Percentiles rank a stretch among this genome's conserved stretches.
phyloP scores from a whole-genome alignment of 2,329 filamentous ascomycete genomes.

The Mariannaea elegans region DNA sequence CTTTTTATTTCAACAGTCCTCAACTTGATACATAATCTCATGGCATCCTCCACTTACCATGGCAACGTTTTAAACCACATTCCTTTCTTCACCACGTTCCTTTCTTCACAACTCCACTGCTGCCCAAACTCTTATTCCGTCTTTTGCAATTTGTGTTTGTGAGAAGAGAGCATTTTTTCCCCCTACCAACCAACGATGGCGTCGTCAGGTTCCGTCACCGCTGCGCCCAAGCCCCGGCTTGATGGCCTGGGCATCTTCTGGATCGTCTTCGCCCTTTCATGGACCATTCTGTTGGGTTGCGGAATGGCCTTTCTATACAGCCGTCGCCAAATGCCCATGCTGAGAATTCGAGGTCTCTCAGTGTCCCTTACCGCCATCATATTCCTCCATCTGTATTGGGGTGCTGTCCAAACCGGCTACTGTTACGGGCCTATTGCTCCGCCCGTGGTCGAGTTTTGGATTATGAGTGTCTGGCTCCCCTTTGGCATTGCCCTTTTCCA shows the following conservation, averaged over 20 bases:
- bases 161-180: too few relatives aligned
- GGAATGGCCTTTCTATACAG: conserved; percentile 53
- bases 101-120: conserved; percentile 15
- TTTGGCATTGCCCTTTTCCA: conserved; percentile 73
- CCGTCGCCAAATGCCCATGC: conserved; percentile 51
- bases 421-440: conserved; percentile 53
- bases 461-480: conserved; percentile 72
- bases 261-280: conserved; percentile 47
- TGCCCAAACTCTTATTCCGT: neutral
- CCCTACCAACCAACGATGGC: conserved; percentile 28
- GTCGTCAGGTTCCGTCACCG: conserved; percentile 26
- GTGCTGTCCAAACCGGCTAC: conserved; percentile 51
- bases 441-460: conserved; percentile 68
- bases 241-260: conserved; percentile 54
- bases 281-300: conserved; percentile 49
- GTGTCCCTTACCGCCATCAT: conserved; percentile 52
- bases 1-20: neutral
- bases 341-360: conserved; percentile 51
- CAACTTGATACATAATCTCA: conserved; percentile 12
- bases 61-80: conserved; percentile 22
- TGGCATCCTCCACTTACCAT: neutral
- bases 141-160: neutral
- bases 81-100: conserved; percentile 35
- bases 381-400: conserved; percentile 55
- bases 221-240: conserved; percentile 41